phyloP scores from a whole-genome alignment of 2,329 filamentous ascomycete genomes.

The Alternaria burnsii region DNA sequence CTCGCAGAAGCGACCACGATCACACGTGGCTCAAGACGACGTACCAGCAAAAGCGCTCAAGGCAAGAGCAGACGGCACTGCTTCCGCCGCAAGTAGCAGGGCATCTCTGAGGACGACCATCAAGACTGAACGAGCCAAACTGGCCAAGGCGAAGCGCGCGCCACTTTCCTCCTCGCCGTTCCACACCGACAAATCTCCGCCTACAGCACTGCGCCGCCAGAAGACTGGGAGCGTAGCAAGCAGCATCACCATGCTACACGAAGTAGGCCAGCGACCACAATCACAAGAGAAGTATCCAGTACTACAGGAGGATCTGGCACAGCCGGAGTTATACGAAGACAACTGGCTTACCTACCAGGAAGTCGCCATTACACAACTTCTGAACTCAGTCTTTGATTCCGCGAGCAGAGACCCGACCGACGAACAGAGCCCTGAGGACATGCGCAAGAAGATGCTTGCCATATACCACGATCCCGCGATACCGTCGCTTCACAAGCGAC shows the following conservation, averaged over 20 bases:
- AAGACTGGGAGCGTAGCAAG: conserved; percentile 34
- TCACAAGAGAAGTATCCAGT: conserved; percentile 59
- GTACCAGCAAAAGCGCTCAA: conserved; percentile 49
- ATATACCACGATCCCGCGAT: conserved; percentile 64
- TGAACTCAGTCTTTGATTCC: conserved; percentile 64
- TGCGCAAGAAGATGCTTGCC: conserved; percentile 60
- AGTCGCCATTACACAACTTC: conserved; percentile 66
- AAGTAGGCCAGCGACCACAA: conserved; percentile 40
- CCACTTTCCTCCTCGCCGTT: conserved; percentile 49
- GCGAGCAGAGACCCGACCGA: conserved; percentile 36
- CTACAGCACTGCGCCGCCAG: conserved; percentile 43
- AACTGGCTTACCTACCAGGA: conserved; percentile 70
- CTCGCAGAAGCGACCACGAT: conserved; percentile 45
- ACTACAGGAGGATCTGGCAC: conserved; percentile 62
- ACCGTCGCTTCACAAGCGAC: conserved; percentile 61
- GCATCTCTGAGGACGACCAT: conserved; percentile 36
- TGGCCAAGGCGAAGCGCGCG: conserved; percentile 29
- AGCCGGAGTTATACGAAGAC: conserved; percentile 69
- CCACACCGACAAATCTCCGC: conserved; percentile 47
- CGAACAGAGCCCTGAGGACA: conserved; percentile 41
- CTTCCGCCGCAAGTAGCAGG: conserved; percentile 36
- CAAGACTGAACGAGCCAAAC: conserved; percentile 36
- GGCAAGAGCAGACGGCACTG: conserved; percentile 38
- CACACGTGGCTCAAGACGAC: conserved; percentile 42
- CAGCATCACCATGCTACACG: conserved; percentile 45